phyloP scores from a whole-genome alignment of 805 yeast genomes.

The Phaffomyces antillensis region DNA sequence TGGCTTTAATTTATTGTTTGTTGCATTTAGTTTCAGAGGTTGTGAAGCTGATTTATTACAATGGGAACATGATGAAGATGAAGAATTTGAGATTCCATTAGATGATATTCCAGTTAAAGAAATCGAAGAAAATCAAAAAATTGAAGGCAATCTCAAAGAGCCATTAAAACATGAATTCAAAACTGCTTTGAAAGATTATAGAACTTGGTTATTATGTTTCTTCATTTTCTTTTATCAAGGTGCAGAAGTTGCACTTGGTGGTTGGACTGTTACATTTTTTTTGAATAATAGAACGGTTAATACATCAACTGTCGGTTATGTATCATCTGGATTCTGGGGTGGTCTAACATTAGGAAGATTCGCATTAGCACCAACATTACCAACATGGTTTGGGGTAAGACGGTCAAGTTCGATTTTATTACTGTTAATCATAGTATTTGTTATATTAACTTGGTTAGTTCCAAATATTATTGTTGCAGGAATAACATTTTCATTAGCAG shows the following conservation, averaged over 20 bases:
- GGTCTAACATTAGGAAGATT: constrained; percentile 57
- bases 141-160: not conserved
- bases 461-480: constrained; percentile 39
- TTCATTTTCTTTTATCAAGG: constrained; percentile 58
- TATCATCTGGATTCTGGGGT: constrained; percentile 60
- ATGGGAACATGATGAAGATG: constrained; percentile 15
- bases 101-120: not conserved
- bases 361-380: constrained; percentile 34
- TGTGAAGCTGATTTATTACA: constrained; percentile 34
- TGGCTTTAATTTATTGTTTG: constrained; percentile 25
- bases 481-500: constrained; percentile 38
- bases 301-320: constrained; percentile 40
- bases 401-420: constrained; percentile 34
- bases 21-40: constrained; percentile 37
- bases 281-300: constrained; percentile 43
- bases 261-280: constrained; percentile 58
- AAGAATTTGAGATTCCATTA: not conserved
- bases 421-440: constrained; percentile 29
- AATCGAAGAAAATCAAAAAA: not conserved
- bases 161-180: constrained; percentile 14
- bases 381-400: constrained; percentile 34
- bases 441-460: constrained; percentile 41
- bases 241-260: constrained; percentile 54
- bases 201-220: constrained; percentile 46
- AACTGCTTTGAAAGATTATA: constrained; percentile 32